phyloP scores from a whole-genome alignment of 139 green algal species.

The Asterochloris sp. region DNA sequence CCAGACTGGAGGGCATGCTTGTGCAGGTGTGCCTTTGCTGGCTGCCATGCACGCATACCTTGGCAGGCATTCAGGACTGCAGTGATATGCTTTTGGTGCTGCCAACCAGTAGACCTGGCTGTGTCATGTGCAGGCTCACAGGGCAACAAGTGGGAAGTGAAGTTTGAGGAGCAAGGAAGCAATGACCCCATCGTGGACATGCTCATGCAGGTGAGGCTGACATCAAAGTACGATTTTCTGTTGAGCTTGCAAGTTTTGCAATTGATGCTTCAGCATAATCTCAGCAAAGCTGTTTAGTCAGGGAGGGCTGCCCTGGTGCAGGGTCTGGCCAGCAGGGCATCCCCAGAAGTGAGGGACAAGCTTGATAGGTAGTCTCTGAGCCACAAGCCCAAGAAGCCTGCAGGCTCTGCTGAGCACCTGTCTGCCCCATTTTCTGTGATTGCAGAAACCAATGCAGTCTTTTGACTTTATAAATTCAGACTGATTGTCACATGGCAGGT shows the following conservation, averaged over 20 bases:
- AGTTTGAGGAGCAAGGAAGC: constrained; percentile 3
- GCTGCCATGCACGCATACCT: background rate
- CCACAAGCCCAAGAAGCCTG: too few relatives aligned
- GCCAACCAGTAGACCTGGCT: background rate
- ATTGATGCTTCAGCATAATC: background rate
- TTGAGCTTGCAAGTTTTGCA: background rate
- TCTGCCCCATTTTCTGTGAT: too few relatives aligned
- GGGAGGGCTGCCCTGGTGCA: background rate
- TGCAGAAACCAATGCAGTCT: too few relatives aligned
- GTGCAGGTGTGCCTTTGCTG: background rate
- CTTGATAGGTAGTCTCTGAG: too few relatives aligned
- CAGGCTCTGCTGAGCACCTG: too few relatives aligned
- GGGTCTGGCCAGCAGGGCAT: constrained; percentile 6
- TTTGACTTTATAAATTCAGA: too few relatives aligned
- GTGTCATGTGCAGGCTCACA: background rate
- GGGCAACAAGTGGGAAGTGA: background rate
- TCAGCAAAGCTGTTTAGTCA: background rate
- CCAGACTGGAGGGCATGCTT: background rate
- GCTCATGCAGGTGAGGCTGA: constrained; percentile 8
- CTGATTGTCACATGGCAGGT: too few relatives aligned
- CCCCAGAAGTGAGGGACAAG: constrained; percentile 4
- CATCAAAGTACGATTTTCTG: too few relatives aligned
- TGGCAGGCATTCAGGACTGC: background rate
- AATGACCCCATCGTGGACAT: constrained; percentile 2
- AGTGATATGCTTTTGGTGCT: background rate